Conservation (phyloP, 2,329 filamentous ascomycete genomes). For the Fusarium sp. region DNA sequence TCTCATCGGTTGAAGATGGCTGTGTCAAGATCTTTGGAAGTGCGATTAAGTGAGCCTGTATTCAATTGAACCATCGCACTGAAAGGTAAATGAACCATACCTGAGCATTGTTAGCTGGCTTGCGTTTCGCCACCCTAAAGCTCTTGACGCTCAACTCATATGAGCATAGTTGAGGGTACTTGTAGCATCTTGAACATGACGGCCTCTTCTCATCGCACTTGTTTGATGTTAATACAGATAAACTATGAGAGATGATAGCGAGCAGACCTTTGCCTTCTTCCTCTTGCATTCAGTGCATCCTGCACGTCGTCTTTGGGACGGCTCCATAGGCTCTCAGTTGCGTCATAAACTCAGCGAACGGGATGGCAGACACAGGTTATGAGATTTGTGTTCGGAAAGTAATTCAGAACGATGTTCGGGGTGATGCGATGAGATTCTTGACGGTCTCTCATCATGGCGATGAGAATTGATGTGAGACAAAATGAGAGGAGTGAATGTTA, state of each 20-base stretch:
- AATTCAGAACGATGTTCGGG: accelerated
- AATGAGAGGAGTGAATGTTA: not conserved
- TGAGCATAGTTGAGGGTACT: not conserved
- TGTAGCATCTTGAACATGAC: not conserved
- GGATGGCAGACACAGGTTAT: accelerated
- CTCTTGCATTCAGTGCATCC: constrained; percentile 18
- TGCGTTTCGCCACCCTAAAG: not conserved
- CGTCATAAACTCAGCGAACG: not conserved
- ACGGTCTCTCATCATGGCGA: accelerated
- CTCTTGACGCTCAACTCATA: constrained; percentile 10
- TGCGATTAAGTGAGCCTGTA: not conserved
- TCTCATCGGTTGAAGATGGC: accelerated
- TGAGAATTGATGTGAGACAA: no score
- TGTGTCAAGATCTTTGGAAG: not conserved
- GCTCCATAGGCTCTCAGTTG: not conserved
- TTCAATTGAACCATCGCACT: accelerated
- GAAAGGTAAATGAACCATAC: not conserved
- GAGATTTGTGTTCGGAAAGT: accelerated
- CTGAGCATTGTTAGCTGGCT: not conserved
- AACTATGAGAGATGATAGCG: accelerated
- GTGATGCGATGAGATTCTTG: not conserved
- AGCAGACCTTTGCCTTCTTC: constrained; percentile 14
- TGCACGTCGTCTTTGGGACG: not conserved
- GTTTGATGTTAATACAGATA: accelerated
- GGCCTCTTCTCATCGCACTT: constrained; percentile 13